Conservation (phyloP, 768 basidiomycete genomes). For the Collybia mongolica region DNA sequence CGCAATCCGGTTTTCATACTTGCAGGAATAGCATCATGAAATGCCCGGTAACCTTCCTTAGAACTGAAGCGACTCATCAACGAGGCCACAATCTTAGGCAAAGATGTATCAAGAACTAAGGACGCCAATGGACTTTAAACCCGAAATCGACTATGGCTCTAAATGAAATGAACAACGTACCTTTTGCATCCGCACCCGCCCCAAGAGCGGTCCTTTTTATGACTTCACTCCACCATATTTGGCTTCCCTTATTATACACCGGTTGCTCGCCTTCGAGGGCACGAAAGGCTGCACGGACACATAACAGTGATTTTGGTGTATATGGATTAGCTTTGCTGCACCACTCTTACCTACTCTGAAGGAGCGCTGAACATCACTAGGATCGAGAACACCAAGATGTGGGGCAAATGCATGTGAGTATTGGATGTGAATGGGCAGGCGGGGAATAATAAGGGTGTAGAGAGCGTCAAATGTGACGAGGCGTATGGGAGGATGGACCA, state of each 20-base stretch:
- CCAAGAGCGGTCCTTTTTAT: conserved; percentile 72
- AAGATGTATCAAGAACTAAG: conserved; percentile 51
- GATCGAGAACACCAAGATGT: conserved; percentile 60
- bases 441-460: conserved; percentile 72
- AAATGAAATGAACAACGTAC: conserved; percentile 28
- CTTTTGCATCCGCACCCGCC: conserved; percentile 62
- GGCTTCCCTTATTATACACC: conserved; percentile 52
- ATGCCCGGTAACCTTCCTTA: conserved; percentile 64
- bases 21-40: conserved; percentile 47
- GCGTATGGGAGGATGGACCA: conserved; percentile 33
- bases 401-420: conserved; percentile 68
- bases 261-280: conserved; percentile 57
- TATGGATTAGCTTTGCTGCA: neutral
- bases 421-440: conserved; percentile 63
- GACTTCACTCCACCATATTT: conserved; percentile 78
- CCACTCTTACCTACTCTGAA: conserved; percentile 54
- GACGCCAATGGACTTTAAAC: neutral
- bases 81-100: conserved; percentile 54
- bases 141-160: neutral
- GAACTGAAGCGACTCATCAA: conserved; percentile 73
- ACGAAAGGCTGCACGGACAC: conserved; percentile 38
- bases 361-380: conserved; percentile 48
- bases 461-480: conserved; percentile 80
- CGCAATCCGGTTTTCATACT: conserved; percentile 31
- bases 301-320: neutral